These are phyloP conservation scores for Tricholoma sp. DNA, from an alignment of 768 basidiomycete species.

Conservation along the genomic window DNA sequence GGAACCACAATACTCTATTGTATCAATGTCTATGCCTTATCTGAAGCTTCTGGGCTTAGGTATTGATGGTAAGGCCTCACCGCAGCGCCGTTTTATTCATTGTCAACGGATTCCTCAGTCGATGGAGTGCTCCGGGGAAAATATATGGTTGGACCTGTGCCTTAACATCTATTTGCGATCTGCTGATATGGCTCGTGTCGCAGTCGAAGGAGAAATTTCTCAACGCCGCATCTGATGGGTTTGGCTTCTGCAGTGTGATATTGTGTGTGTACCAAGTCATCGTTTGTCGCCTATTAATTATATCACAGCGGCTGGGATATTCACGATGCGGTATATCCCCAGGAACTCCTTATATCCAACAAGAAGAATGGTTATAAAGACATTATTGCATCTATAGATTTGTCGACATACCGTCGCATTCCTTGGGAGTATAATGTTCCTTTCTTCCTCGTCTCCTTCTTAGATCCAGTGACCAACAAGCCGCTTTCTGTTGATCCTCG, in stretches of 20 bases:
- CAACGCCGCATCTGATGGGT: constrained; percentile 74
- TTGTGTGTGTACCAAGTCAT: constrained; percentile 50
- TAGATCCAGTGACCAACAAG: constrained; percentile 78
- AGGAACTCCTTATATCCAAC: constrained; percentile 88
- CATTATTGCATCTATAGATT: constrained; percentile 79
- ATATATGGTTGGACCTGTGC: constrained; percentile 58
- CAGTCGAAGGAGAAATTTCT: constrained; percentile 92
- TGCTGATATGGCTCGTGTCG: background rate
- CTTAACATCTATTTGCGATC: background rate
- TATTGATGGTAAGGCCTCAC: constrained; percentile 56
- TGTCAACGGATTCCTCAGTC: constrained; percentile 38
- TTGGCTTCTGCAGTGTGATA: constrained; percentile 91
- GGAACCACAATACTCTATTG: constrained; percentile 16
- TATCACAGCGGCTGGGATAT: constrained; percentile 80
- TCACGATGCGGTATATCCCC: constrained; percentile 80
- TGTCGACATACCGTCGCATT: constrained; percentile 82
- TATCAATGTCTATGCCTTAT: background rate
- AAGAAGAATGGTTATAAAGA: constrained; percentile 90
- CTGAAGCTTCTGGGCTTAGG: constrained; percentile 18
- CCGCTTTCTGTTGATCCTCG: constrained; percentile 84
- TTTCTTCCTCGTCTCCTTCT: constrained; percentile 89
- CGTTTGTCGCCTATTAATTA: background rate
- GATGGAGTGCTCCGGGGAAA: constrained; percentile 96
- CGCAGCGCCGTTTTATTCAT: background rate
- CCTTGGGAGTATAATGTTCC: constrained; percentile 91